Conservation (phyloP, 495 filamentous ascomycete species). For the Trichoderma parareesei region DNA sequence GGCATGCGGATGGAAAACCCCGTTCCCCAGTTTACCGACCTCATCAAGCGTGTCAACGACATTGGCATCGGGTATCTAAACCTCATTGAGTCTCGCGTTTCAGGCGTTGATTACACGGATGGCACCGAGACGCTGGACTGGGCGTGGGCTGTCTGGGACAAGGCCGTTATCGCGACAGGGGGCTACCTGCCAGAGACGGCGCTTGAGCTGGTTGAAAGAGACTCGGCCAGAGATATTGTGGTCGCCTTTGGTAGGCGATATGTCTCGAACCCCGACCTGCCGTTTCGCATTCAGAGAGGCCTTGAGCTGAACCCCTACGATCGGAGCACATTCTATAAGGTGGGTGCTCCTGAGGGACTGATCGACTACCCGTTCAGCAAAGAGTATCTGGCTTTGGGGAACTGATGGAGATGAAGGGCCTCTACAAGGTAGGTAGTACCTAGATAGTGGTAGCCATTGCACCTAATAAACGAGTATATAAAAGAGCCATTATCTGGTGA, state of each 20-base stretch:
- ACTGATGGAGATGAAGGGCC: not conserved
- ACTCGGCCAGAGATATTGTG: conserved; percentile 39
- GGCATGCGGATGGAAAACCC: conserved; percentile 61
- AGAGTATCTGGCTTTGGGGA: conserved; percentile 13
- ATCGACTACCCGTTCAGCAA: conserved; percentile 46
- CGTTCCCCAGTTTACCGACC: conserved; percentile 51
- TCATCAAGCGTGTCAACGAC: conserved; percentile 44
- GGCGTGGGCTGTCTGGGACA: conserved; percentile 20
- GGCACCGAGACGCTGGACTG: conserved; percentile 17
- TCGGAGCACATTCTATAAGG: conserved; percentile 48
- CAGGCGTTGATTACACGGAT: not conserved
- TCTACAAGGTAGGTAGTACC: too few species aligned
- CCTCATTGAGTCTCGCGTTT: conserved; percentile 47
- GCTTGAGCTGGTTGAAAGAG: conserved; percentile 38
- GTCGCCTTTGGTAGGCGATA: conserved; percentile 52
- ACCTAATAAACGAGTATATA: too few species aligned
- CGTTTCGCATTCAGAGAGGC: conserved; percentile 46
- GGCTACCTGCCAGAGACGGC: conserved; percentile 25
- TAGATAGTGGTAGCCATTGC: too few species aligned
- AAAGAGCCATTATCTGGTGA: too few species aligned
- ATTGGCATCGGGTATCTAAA: conserved; percentile 61
- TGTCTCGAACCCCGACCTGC: conserved; percentile 61
- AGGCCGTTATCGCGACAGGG: conserved; percentile 22
- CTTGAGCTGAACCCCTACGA: conserved; percentile 46
- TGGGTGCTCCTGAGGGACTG: conserved; percentile 44